A percentile compares a stretch with the other conserved stretches of the same genome.
Evolutionary conservation across 495 filamentous ascomycete genomes (phyloP).

Genomic region (Penicillium lagena): DNA sequence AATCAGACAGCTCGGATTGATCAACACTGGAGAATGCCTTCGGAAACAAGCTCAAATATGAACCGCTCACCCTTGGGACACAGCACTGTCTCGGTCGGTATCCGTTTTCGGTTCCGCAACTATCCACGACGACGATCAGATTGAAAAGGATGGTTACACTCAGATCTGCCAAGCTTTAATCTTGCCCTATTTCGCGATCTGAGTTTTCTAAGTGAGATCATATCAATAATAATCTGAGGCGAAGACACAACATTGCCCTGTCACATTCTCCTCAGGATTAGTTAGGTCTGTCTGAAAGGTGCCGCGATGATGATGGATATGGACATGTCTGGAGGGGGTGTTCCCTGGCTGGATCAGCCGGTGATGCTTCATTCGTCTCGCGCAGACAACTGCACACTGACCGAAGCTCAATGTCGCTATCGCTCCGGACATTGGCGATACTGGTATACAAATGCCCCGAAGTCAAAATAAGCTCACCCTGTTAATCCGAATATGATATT

Average conservation of each 20-base stretch:
- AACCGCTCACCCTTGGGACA: too few relatives aligned
- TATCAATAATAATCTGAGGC: too few relatives aligned
- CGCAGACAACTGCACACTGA: constrained; percentile 36
- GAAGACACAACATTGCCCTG: too few relatives aligned
- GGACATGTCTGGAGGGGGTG: constrained; percentile 4
- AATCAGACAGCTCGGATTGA: constrained; percentile 3
- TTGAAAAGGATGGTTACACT: too few relatives aligned
- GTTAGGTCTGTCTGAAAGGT: too few relatives aligned
- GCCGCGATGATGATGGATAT: constrained; percentile 15
- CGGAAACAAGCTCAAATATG: neutral
- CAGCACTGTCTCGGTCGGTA: neutral
- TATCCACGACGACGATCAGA: neutral
- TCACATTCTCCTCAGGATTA: too few relatives aligned
- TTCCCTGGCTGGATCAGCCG: constrained; percentile 40
- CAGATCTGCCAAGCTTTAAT: neutral
- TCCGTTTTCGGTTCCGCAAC: constrained; percentile 4
- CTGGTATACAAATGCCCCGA: constrained; percentile 25
- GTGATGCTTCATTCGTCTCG: constrained; percentile 44
- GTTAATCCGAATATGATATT: neutral
- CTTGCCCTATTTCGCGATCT: too few relatives aligned
- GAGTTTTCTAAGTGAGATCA: too few relatives aligned
- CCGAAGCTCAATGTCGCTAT: constrained; percentile 40
- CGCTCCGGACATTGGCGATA: constrained; percentile 38
- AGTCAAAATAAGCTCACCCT: constrained; percentile 1
- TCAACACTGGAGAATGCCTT: neutral